Base-by-base conservation (phyloP, 2,329 filamentous ascomycete genomes). In the Malbranchea zuffiana region DNA sequence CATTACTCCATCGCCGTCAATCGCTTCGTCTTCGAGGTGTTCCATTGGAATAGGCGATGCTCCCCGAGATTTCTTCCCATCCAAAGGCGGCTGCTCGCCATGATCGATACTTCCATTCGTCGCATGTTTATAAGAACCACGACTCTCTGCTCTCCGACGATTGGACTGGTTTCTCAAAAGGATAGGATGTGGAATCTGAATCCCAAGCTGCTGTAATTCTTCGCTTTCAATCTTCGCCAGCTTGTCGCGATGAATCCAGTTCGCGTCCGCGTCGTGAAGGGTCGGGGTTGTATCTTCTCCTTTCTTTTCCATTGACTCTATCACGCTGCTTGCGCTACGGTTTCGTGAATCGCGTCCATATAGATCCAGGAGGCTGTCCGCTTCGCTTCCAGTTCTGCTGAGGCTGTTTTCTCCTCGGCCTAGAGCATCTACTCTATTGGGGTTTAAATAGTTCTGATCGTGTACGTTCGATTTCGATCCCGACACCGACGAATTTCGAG, bases 191-290 rank as follows among this genome's bases (percentile, higher is more conserved):
- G 55, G 47, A 54, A 64, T 36, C 23, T 61, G 53, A 32, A 66
- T 61, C 13, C 64, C 62, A 6, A 63, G 62, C 45, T 65, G 63
- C 36, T 68, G 65, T 32, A 68, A 47, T 45, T 69, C 66, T 50
- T 68, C 62, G 39, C 63, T 68, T 46, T 69, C 66, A 21, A 69
- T 69, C 37, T 59, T 60, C 15, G 65, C 65, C 40, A 69, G 47
- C 47, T 69, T 69, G 45, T 69, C 66, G 6, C 66, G 57, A 42
- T 69, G 66, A 36, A 69, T 69, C 66, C 66, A 69, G 21, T 51
- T 39, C 8, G 51, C 16, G 10, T 30, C 25, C 10, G 23, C 23
- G 20, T 37, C 46, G 31, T 47, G 47, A 16, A 25, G 6, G 5
- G 27, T 25, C 2, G 36, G 21, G 10, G 13, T 32, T 32, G 11